Evolutionary conservation across 805 yeast genomes (phyloP), one percentile per base, ranked within the genome.

Genomic region (Yarrowia bubula): DNA sequence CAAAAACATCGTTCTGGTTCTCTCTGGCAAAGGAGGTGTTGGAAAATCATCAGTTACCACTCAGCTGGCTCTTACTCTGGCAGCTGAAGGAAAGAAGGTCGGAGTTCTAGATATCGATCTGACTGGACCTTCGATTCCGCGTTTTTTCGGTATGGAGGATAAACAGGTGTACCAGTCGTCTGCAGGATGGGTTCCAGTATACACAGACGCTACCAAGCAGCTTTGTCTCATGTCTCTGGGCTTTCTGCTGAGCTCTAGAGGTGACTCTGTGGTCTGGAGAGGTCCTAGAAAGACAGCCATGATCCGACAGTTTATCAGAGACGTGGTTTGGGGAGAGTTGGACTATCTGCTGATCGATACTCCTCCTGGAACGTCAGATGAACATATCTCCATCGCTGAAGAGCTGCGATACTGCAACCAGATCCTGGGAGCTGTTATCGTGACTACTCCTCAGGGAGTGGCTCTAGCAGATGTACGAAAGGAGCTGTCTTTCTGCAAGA

Each of bases 281-380:
- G 99, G 99, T 0, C 99, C 99, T 2, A 92, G 93, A 76, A 95
- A 96, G 74, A 92, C 98, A 0, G 97, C 98, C 13, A 95, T 95
- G 98, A 89, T 95, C 41, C 83, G 92, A 67, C 99, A 95, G 77
- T 93, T 95, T 73, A 79, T 96, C 46, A 84, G 85, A 67, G 98
- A 95, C 74, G 97, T 93, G 1, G 84, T 84, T 33, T 95, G 99
- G 99, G 97, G 91, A 0, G 83, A 81, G 17, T 78, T 82, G 32
- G 85, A 90, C 65, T 93, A 89, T 73, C 76, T 93, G 65, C 77
- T 95, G 37, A 92, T 95, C 6, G 99, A 95, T 74, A 95, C 99
- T 0, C 99, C 99, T 0, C 99, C 99, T 0, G 99, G 99, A 0
- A 95, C 99, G 0, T 89, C 97, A 0, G 99, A 95, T 75, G 99